Base-by-base conservation (phyloP, 768 basidiomycete genomes). In the Udeniomyces megalosporus region DNA sequence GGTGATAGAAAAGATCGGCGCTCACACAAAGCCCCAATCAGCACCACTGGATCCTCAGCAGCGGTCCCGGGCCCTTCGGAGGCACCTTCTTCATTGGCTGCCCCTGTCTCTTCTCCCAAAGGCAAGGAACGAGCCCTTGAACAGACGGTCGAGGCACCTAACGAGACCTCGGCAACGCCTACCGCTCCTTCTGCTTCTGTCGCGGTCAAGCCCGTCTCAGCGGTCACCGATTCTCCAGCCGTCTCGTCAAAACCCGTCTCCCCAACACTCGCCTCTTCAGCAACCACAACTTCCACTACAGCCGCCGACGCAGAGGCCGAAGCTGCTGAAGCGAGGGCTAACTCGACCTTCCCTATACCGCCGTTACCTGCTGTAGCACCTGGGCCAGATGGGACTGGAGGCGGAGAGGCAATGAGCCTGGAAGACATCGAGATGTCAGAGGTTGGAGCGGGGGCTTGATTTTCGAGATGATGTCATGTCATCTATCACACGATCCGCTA, bases 1-100 rank as follows among this genome's bases (percentile, higher is more conserved):
- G 91, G 88, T 49, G 87, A 84, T 1, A 80, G 91, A 38, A 69
- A 62, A 63, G 72, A 74, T 66, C 69, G 72, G 1, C 31, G 61
- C 11, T 63, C 61, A 12, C 61, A 63, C 28, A 22, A 31, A 28
- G n/a, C 35, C 8, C 7, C 55, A 26, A 44, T 44, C 55, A 38
- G 24, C 7, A 26, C 42, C 8, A 22, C 28, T 32, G 31, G 32
- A 15, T 29, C 38, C 8, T 35, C 35, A 4, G 46, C 38, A 10
- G 42, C 22, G n/a, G n/a, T 2, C 44, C 35, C n/a, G 38, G 28
- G 1, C 44, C 53, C 5, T 38, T 38, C 22, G 6, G 15, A 29
- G 5, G 22, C 22, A 51, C 8, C 22, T 14, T 14, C 22, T 51
- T 28, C 49, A 29, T 31, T 28, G 38, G n/a, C 55, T 24, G 26